A percentile compares a stretch with the other conserved stretches of the same genome.
phyloP scores from a whole-genome alignment of 1,284 basidiomycete species.

The Crucibulum cyathiforme region DNA sequence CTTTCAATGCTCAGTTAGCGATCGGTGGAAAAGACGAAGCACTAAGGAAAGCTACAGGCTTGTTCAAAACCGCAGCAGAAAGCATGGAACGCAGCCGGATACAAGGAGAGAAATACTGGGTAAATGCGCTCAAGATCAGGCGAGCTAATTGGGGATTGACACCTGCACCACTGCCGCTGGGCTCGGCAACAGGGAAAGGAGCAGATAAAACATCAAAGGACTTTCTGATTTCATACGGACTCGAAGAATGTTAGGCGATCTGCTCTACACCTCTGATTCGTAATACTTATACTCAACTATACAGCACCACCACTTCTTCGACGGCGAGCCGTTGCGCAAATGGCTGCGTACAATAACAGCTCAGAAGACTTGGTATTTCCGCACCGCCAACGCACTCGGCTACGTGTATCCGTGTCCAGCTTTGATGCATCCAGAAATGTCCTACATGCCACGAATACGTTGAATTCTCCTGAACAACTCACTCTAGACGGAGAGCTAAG shows the following conservation, averaged over 20 bases:
- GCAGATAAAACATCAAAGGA: slow-evolving; percentile 80
- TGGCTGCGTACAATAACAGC: slow-evolving; percentile 56
- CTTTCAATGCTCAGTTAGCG: slow-evolving; percentile 75
- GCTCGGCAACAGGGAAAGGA: slow-evolving; percentile 71
- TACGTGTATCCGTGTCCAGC: slow-evolving; percentile 60
- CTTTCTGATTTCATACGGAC: slow-evolving; percentile 76
- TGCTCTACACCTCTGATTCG: slow-evolving; percentile 7
- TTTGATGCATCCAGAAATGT: slow-evolving; percentile 38
- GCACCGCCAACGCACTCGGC: slow-evolving; percentile 60
- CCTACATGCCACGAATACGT: slow-evolving; percentile 45
- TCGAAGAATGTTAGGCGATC: slow-evolving; percentile 74
- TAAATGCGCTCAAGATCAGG: slow-evolving; percentile 76
- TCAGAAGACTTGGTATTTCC: slow-evolving; percentile 63
- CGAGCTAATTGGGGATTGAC: slow-evolving; percentile 77
- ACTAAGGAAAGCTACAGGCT: slow-evolving; percentile 69
- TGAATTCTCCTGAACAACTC: slow-evolving; percentile 35
- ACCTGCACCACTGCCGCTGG: slow-evolving; percentile 75
- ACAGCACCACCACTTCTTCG: slow-evolving; percentile 69
- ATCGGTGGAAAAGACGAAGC: slow-evolving; percentile 81
- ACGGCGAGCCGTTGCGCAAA: slow-evolving; percentile 69
- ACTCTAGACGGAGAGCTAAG: slow-evolving; percentile 58
- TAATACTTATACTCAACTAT: slow-evolving; percentile 9
- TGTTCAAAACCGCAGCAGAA: slow-evolving; percentile 73
- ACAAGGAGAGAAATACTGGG: slow-evolving; percentile 76
- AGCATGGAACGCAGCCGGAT: slow-evolving; percentile 68